A percentile compares a stretch with the other conserved stretches of the same genome.
Conservation (phyloP, 345 rosid genomes). For the Stellera chamaejasme region DNA sequence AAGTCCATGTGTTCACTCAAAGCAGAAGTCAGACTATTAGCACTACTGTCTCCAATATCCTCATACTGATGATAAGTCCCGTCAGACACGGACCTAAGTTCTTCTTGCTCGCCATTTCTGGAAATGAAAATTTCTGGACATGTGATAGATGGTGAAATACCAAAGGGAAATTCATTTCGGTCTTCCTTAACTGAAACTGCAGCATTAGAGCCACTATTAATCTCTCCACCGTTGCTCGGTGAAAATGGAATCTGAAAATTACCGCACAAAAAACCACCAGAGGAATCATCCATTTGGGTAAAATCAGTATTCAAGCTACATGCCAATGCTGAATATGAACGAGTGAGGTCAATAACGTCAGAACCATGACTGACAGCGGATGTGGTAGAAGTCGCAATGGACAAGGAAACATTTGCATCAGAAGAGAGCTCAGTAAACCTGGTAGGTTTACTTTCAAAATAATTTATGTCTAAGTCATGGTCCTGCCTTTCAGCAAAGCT, state of each 20-base stretch:
- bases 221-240: conserved; percentile 27
- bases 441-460: conserved; percentile 14
- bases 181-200: conserved; percentile 24
- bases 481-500: conserved; percentile 10
- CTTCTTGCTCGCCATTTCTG: conserved; percentile 21
- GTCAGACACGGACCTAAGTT: conserved; percentile 17
- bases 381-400: conserved; percentile 16
- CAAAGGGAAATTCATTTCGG: conserved; percentile 21
- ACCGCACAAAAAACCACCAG: conserved; percentile 6
- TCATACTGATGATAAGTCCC: conserved; percentile 17
- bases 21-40: conserved; percentile 12
- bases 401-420: conserved; percentile 21
- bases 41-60: conserved; percentile 21
- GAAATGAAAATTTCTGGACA: conserved; percentile 11
- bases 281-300: conserved; percentile 20
- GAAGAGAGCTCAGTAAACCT: conserved; percentile 8
- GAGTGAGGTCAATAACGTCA: conserved; percentile 25
- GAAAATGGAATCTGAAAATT: conserved; percentile 19
- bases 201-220: conserved; percentile 21
- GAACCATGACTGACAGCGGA: conserved; percentile 33
- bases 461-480: conserved; percentile 20
- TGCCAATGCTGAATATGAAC: conserved; percentile 20
- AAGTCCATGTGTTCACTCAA: conserved; percentile 19
- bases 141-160: conserved; percentile 13
- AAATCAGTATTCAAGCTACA: conserved; percentile 18